Conservation (phyloP, 345 rosid species). For the Isatis tinctoria region DNA sequence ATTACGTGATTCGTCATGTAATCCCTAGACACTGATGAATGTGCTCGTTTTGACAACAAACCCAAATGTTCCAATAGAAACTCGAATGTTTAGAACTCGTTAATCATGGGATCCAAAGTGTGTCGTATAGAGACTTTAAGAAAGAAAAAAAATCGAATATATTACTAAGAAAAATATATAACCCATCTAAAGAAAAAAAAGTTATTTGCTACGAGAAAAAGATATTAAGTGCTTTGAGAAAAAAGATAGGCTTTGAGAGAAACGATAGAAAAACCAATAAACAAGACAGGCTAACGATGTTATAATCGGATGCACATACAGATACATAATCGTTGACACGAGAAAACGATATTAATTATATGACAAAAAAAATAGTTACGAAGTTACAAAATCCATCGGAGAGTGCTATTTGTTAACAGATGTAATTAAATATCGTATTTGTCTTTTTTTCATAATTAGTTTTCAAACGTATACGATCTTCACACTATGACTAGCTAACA, state of each 20-base stretch:
- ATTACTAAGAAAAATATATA: not conserved
- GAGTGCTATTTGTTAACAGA: not conserved
- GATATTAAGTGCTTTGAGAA: too few relatives aligned
- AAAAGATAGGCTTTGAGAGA: not conserved
- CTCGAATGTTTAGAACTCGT: slow-evolving; percentile 10
- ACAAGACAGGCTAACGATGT: not conserved
- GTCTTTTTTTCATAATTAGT: not conserved
- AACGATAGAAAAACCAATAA: not conserved
- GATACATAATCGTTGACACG: not conserved
- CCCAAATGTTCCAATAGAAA: not conserved
- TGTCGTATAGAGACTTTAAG: too few relatives aligned
- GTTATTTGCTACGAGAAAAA: not conserved
- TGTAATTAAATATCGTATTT: not conserved
- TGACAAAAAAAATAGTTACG: too few relatives aligned
- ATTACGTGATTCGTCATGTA: slow-evolving; percentile 23
- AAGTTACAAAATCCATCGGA: too few relatives aligned
- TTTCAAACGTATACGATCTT: not conserved
- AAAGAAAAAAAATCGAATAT: too few relatives aligned
- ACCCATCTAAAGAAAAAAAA: not conserved
- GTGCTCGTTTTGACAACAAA: slow-evolving; percentile 12
- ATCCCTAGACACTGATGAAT: slow-evolving; percentile 19
- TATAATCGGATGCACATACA: not conserved
- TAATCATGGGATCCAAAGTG: not conserved
- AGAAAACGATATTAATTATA: too few relatives aligned
- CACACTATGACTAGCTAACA: not conserved